Evolutionary conservation across 169 alveolate genomes (phyloP).

Genomic region (Theileria parva): DNA sequence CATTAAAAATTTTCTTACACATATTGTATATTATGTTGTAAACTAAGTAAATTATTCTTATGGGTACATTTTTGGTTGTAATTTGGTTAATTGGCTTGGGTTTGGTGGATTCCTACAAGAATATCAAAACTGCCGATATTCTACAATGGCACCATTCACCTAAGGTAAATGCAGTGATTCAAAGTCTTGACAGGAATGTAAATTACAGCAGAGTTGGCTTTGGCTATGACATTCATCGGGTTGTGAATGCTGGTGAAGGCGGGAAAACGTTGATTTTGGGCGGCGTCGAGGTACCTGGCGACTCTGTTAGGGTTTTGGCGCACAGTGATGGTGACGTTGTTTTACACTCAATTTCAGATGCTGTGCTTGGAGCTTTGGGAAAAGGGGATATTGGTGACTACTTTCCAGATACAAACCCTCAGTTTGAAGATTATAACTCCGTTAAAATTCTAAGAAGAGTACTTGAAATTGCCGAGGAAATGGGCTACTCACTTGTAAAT

Average conservation of each 20-base stretch:
- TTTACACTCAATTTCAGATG: constrained; percentile 80
- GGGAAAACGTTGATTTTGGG: constrained; percentile 72
- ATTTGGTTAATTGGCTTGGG: background rate
- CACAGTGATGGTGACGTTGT: constrained; percentile 89
- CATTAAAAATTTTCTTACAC: background rate
- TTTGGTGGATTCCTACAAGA: background rate
- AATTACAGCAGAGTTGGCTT: constrained; percentile 25
- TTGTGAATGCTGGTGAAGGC: constrained; percentile 29
- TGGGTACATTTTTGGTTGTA: background rate
- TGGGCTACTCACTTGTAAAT: constrained; percentile 40
- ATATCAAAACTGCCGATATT: background rate
- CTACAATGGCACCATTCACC: constrained; percentile 4
- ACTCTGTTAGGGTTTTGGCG: constrained; percentile 63
- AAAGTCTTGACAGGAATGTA: background rate
- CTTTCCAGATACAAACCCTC: constrained; percentile 80
- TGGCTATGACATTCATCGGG: constrained; percentile 55
- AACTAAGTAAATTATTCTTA: background rate
- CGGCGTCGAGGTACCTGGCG: constrained; percentile 63
- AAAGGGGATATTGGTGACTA: constrained; percentile 84
- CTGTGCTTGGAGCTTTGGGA: constrained; percentile 80
- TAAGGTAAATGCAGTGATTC: background rate
- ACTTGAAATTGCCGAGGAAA: constrained; percentile 15
- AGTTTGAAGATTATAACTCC: constrained; percentile 66
- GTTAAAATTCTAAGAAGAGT: constrained; percentile 29
- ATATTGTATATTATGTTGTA: background rate